Conservation (phyloP, 805 yeast species). For the Candida fluviatilis region DNA sequence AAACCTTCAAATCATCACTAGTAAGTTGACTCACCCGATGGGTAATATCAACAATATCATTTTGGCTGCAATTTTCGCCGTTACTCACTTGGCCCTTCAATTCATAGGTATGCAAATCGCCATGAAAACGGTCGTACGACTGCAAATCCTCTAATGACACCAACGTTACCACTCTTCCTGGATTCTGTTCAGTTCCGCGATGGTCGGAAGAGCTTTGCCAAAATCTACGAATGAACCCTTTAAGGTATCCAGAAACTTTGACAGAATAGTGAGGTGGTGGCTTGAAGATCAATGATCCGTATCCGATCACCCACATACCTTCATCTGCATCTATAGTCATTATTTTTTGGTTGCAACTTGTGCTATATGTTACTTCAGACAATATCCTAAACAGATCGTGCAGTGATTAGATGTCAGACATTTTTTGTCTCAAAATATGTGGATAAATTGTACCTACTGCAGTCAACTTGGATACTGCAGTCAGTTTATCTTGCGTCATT, state of each 20-base stretch:
- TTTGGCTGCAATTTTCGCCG: conserved; percentile 3
- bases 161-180: conserved; percentile 87
- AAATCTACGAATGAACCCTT: conserved; percentile 76
- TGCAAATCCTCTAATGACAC: conserved; percentile 56
- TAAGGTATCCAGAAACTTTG: conserved; percentile 66
- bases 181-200: conserved; percentile 80
- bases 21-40: conserved; percentile 17
- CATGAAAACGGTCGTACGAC: conserved; percentile 32
- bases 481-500: too few species aligned
- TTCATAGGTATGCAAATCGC: conserved; percentile 39
- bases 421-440: too few species aligned
- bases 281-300: conserved; percentile 84
- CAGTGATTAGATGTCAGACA: too few species aligned
- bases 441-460: too few species aligned
- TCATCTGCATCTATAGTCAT: conserved; percentile 9
- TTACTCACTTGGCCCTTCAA: conserved; percentile 11
- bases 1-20: conserved; percentile 47
- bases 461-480: too few species aligned
- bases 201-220: conserved; percentile 93
- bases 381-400: too few species aligned
- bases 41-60: conserved; percentile 12
- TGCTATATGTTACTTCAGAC: too few species aligned
- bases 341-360: conserved; percentile 1
- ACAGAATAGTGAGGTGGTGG: conserved; percentile 74
- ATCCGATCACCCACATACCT: conserved; percentile 81